phyloP scores from a whole-genome alignment of 768 basidiomycete genomes.

The Amanita brunnescens region DNA sequence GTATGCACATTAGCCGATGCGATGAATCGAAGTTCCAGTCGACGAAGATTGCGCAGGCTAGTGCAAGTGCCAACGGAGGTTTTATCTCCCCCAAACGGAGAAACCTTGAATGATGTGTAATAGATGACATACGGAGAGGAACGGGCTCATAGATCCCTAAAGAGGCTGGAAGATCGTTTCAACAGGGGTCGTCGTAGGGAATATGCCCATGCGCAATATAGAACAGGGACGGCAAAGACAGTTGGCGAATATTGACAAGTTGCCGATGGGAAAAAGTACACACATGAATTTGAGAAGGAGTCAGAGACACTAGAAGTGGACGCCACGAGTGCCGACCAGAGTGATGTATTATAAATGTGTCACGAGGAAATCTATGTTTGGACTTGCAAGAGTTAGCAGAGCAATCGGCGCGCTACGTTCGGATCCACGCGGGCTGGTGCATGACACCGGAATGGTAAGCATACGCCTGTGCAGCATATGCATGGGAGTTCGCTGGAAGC shows the following conservation, averaged over 20 bases:
- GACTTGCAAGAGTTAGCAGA: not conserved
- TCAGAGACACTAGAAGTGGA: constrained; percentile 3
- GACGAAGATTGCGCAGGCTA: not conserved
- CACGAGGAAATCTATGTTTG: constrained; percentile 6
- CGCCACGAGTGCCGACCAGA: not conserved
- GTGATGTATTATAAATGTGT: constrained; percentile 16
- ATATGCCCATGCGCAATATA: not conserved
- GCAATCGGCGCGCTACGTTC: constrained; percentile 26
- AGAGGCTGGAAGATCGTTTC: not conserved
- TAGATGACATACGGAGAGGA: constrained; percentile 10
- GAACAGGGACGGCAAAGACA: constrained; percentile 5
- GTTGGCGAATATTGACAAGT: constrained; percentile 8
- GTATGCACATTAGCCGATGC: constrained; percentile 3
- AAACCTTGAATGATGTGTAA: constrained; percentile 6
- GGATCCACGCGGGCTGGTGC: constrained; percentile 27
- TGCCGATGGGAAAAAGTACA: constrained; percentile 3
- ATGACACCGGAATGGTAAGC: constrained; percentile 2
- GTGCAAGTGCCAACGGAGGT: not conserved
- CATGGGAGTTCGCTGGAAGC: constrained; percentile 34
- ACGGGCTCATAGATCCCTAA: constrained; percentile 2
- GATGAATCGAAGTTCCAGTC: not conserved
- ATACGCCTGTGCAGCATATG: constrained; percentile 27
- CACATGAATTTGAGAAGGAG: not conserved
- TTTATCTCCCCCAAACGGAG: not conserved
- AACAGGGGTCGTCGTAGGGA: not conserved